Base-by-base conservation (phyloP, 805 yeast genomes). In the Kazachstania martiniae region DNA sequence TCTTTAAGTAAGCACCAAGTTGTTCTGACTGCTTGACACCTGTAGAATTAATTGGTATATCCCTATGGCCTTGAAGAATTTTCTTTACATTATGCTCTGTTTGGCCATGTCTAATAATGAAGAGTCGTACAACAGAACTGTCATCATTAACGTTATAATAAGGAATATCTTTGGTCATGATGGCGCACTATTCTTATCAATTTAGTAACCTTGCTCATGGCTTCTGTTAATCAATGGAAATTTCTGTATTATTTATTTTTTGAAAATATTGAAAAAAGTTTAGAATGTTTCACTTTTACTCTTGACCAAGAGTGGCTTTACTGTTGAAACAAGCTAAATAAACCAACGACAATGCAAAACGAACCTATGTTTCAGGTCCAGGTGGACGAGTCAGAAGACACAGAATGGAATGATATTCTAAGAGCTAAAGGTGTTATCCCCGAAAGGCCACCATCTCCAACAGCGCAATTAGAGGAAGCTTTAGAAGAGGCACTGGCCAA, bases 361-460 rank as follows among this genome's bases (percentile, higher is more conserved):
- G 76, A 74, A 38, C 72, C 75, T 21, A 70, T 77, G 61, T 66
- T 80, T 34, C 84, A 77, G 43, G 86, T 86, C 30, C 84, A 86
- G 58, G 95, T 87, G 34, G 87, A 91, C 58, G 96, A 95, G 22
- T 73, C 72, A 40, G 99, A 91, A 58, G 99, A 91, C 55, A 91
- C 98, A 0, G 98, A 91, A 57, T 91, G 99, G 98, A 91, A 91
- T 53, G 99, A 91, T 57, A 86, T 91, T 43, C 66, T 91, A 28
- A 66, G 99, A 42, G 70, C 73, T 3, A 83, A 87, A 40, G 97
- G 97, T 16, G 75, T 91, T 34, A 84, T 91, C 31, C 98, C 98
- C 1, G 86, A 82, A 50, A 77, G 80, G 46, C 85, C 93, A 18
- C 86, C 87, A 16, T 83, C 93, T 14, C 94, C 95, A 8, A 75